Percentiles rank a stretch among this genome's conserved stretches.
These are phyloP conservation scores for Tephrocybe sp. DNA, from an alignment of 768 basidiomycete genomes.

Conservation along the genomic window DNA sequence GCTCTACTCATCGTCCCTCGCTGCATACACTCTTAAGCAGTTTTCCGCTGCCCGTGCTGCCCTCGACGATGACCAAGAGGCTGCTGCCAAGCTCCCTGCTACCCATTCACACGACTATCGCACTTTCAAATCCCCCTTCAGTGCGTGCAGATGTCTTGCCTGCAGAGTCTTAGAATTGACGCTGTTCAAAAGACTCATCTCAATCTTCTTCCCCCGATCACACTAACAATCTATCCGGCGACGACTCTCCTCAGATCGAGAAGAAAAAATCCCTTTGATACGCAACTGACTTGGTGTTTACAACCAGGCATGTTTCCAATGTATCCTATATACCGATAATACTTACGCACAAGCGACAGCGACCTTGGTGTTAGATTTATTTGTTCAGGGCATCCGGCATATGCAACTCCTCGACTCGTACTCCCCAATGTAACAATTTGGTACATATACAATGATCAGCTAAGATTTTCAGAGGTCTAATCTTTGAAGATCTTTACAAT, in stretches of 20 bases:
- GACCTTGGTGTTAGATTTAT: no score
- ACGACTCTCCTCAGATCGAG: neutral
- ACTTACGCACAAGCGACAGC: no score
- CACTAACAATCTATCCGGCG: neutral
- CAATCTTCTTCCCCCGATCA: neutral
- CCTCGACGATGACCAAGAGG: slow-evolving; percentile 28
- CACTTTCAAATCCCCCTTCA: neutral
- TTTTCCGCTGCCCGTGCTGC: slow-evolving; percentile 35
- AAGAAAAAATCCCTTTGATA: neutral
- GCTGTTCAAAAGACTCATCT: neutral
- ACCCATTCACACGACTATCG: slow-evolving; percentile 25
- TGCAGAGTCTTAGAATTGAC: neutral
- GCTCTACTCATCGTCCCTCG: slow-evolving; percentile 45
- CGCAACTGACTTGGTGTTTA: no score
- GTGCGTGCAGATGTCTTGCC: neutral
- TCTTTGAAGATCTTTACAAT: no score
- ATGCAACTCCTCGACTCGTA: no score
- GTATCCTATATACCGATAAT: no score
- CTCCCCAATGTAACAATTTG: no score
- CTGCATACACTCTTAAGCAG: slow-evolving; percentile 46
- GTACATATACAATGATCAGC: no score
- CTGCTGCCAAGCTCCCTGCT: slow-evolving; percentile 36
- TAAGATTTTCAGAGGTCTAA: no score
- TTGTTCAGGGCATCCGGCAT: no score
- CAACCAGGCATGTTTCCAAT: no score